A percentile compares a stretch with the other conserved stretches of the same genome.
These are phyloP conservation scores for Nigrograna mackinnonii DNA, from an alignment of 2,329 filamentous ascomycete genomes.

Conservation along the genomic window DNA sequence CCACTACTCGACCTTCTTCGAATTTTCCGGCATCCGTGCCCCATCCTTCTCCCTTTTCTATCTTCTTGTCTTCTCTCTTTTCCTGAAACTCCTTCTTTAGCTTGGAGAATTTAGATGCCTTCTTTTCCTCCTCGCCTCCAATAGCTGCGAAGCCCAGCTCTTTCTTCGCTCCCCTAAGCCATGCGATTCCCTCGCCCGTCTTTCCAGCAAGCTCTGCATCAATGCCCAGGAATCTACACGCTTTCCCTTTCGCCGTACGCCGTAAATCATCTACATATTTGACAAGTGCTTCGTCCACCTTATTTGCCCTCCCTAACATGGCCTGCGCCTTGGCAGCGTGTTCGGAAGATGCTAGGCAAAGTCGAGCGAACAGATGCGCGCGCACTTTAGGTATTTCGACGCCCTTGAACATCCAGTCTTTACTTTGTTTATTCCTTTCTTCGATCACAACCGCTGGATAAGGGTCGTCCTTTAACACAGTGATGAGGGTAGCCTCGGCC, in stretches of 20 bases:
- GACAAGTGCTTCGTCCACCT: slow-evolving; percentile 66
- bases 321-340: slow-evolving; percentile 76
- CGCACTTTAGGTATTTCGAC: slow-evolving; percentile 88
- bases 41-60: slow-evolving; percentile 75
- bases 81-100: slow-evolving; percentile 77
- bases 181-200: slow-evolving; percentile 83
- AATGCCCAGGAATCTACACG: slow-evolving; percentile 87
- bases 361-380: slow-evolving; percentile 81
- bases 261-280: slow-evolving; percentile 77
- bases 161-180: slow-evolving; percentile 76
- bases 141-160: slow-evolving; percentile 68
- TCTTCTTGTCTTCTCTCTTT: slow-evolving; percentile 75
- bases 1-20: slow-evolving; percentile 83
- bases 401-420: slow-evolving; percentile 95
- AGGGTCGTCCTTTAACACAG: slow-evolving; percentile 91
- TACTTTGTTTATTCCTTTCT: slow-evolving; percentile 78
- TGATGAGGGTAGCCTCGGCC: slow-evolving; percentile 86
- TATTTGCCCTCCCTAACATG: slow-evolving; percentile 48
- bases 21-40: slow-evolving; percentile 81
- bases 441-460: slow-evolving; percentile 84
- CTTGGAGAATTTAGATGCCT: slow-evolving; percentile 61
- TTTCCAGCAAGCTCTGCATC: slow-evolving; percentile 83
- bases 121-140: slow-evolving; percentile 43
- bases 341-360: slow-evolving; percentile 86
- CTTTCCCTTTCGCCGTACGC: slow-evolving; percentile 77